Evolutionary conservation across 108 stramenopile genomes (phyloP).

Genomic region (Parmales sp.): DNA sequence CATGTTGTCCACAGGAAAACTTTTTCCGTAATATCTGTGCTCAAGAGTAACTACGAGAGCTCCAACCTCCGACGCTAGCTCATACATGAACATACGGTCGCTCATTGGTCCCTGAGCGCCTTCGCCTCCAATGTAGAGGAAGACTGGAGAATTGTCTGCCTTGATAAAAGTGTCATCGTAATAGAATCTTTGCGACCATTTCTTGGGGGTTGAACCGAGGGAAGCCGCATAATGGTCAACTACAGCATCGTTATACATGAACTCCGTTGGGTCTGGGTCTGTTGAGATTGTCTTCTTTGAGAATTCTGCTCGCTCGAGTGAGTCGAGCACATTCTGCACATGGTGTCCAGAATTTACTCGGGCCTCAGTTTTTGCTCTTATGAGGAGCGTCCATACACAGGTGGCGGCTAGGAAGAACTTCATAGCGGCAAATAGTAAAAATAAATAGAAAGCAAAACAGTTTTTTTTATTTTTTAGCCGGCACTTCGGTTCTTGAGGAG

Average conservation of each 20-base stretch:
- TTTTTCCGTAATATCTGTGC: constrained; percentile 30
- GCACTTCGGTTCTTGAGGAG: no score
- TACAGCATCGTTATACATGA: constrained; percentile 7
- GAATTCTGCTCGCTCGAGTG: neutral
- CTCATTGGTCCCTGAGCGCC: neutral
- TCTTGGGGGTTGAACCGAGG: neutral
- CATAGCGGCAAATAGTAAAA: no score
- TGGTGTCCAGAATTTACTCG: no score
- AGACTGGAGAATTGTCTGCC: constrained; percentile 17
- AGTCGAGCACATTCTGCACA: neutral
- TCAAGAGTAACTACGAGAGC: constrained; percentile 19
- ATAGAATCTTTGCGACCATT: constrained; percentile 23
- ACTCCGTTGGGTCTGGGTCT: neutral
- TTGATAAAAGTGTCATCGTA: constrained; percentile 24
- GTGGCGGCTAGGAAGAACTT: no score
- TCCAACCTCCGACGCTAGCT: neutral
- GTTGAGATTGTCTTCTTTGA: neutral
- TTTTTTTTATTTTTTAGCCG: no score
- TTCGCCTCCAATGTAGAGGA: constrained; percentile 34
- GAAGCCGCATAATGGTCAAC: neutral
- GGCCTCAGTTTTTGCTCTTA: no score
- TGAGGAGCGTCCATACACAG: no score
- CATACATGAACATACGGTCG: neutral
- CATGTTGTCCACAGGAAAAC: neutral
- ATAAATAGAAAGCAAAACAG: no score